These are phyloP conservation scores for Thelephora ganbajun DNA, from an alignment of 768 basidiomycete genomes.

Conservation along the genomic window DNA sequence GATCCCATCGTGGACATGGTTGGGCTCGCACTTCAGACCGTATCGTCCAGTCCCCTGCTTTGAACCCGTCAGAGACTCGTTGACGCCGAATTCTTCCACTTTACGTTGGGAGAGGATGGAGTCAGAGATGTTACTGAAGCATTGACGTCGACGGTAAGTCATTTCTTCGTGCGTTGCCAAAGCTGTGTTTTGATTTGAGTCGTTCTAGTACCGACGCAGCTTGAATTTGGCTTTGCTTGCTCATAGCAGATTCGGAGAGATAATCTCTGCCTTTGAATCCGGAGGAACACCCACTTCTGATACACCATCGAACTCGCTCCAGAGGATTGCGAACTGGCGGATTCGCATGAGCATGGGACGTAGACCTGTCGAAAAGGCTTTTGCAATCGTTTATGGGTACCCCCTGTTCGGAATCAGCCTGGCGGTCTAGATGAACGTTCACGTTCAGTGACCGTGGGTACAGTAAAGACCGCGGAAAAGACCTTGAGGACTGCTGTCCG, in stretches of 20 bases:
- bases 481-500: conserved; percentile 65
- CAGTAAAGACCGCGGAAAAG: conserved; percentile 52
- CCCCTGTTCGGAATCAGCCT: conserved; percentile 43
- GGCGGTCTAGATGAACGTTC: conserved; percentile 57
- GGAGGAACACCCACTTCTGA: background rate
- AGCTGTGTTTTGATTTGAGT: background rate
- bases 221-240: background rate
- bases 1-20: conserved; percentile 69
- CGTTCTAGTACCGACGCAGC: conserved; percentile 1
- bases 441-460: conserved; percentile 73
- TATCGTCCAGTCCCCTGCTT: no score
- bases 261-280: background rate
- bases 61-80: no score
- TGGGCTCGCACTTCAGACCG: conserved; percentile 19
- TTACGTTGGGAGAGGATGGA: no score
- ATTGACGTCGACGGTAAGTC: no score
- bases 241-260: conserved; percentile 3
- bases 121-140: no score
- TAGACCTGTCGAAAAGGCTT: conserved; percentile 45
- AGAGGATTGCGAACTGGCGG: conserved; percentile 37
- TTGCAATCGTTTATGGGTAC: conserved; percentile 70
- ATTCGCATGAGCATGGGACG: conserved; percentile 46
- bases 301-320: background rate
- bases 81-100: no score
- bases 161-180: background rate